Conservation (phyloP, 2,329 filamentous ascomycete genomes). For the Lachnellula cervina region DNA sequence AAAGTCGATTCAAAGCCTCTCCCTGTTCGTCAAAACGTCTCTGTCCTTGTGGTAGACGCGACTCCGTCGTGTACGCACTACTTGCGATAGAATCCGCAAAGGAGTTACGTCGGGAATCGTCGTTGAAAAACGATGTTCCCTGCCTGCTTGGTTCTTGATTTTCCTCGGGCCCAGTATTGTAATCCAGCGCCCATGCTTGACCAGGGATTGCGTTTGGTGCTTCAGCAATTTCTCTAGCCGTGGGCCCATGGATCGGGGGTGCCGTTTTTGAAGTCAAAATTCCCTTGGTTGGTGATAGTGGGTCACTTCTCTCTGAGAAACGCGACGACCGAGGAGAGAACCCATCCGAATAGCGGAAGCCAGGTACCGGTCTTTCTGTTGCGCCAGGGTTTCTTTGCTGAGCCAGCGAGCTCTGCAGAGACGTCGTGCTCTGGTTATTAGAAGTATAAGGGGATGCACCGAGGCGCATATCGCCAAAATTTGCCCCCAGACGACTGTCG, state of each 20-base stretch:
- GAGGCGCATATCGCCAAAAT: constrained; percentile 64
- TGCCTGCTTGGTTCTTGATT: constrained; percentile 48
- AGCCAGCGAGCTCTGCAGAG: constrained; percentile 66
- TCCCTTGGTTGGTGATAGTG: constrained; percentile 5
- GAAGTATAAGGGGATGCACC: constrained; percentile 68
- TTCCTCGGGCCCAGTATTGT: constrained; percentile 45
- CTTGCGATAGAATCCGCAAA: constrained; percentile 73
- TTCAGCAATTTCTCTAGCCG: constrained; percentile 58
- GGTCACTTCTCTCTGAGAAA: constrained; percentile 9
- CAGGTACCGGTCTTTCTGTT: constrained; percentile 11
- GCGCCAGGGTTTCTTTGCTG: constrained; percentile 58
- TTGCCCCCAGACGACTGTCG: constrained; percentile 71
- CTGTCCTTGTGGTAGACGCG: constrained; percentile 66
- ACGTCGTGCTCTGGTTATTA: constrained; percentile 71
- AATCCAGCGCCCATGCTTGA: constrained; percentile 70
- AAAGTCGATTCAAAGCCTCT: constrained; percentile 39
- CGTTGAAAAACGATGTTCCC: constrained; percentile 33
- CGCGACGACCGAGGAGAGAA: constrained; percentile 40
- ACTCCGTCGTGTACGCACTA: constrained; percentile 73
- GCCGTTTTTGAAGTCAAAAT: constrained; percentile 51
- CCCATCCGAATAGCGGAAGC: constrained; percentile 44
- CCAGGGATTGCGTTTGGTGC: constrained; percentile 77
- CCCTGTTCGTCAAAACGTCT: constrained; percentile 60
- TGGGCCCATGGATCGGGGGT: constrained; percentile 70
- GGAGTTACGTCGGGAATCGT: constrained; percentile 67